phyloP scores from a whole-genome alignment of 2,329 filamentous ascomycete genomes.

The Trichoderma koningiopsis region DNA sequence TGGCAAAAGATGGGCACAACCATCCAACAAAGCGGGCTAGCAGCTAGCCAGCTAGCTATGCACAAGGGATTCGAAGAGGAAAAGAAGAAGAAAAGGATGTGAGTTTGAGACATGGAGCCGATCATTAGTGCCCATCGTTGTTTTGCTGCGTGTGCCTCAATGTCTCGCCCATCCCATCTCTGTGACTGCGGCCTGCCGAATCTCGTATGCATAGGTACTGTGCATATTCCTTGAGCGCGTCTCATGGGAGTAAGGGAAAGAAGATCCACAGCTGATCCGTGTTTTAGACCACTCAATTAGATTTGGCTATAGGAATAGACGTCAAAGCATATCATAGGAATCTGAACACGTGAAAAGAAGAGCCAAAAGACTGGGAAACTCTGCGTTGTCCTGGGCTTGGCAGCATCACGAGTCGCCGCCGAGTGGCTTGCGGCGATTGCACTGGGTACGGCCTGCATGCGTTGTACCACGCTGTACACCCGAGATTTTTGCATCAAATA shows the following conservation, averaged over 20 bases:
- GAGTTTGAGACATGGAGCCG: not conserved
- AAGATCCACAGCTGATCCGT: constrained; percentile 11
- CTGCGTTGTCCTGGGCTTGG: not conserved
- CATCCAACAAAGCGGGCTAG: not conserved
- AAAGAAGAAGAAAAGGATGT: not conserved
- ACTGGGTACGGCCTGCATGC: constrained; percentile 1
- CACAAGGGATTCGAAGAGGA: not conserved
- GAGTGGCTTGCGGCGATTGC: not conserved
- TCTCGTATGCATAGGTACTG: not conserved
- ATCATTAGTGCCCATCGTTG: not conserved
- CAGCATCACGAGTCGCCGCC: not conserved
- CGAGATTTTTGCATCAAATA: not conserved
- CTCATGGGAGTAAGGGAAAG: not conserved
- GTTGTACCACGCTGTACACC: not conserved
- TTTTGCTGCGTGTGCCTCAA: not conserved
- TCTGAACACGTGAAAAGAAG: not conserved
- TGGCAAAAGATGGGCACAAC: constrained; percentile 10
- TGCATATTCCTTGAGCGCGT: not conserved
- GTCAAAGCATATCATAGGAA: not conserved
- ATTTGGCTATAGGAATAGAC: not conserved
- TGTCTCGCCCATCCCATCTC: not conserved
- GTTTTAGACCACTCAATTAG: not conserved
- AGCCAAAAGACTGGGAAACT: not conserved
- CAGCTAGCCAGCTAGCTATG: not conserved
- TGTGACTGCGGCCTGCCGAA: not conserved